Conservation (phyloP, 2,329 filamentous ascomycete genomes). For the Exophiala xenobiotica region DNA sequence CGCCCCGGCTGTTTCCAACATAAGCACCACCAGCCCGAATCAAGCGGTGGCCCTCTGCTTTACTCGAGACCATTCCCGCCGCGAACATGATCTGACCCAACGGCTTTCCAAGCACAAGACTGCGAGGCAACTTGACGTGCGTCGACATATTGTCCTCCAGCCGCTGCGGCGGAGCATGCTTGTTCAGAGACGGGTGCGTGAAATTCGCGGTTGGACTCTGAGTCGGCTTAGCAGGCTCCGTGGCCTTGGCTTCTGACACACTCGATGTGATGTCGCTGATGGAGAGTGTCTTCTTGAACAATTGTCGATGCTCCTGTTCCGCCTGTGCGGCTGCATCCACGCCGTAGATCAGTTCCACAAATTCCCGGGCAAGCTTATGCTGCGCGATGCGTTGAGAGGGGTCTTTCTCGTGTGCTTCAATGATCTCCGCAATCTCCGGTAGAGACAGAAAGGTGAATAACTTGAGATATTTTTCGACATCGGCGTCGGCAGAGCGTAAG, state of each 20-base stretch:
- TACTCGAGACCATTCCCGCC: conserved; percentile 53
- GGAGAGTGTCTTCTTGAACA: conserved; percentile 40
- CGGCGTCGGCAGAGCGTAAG: conserved; percentile 74
- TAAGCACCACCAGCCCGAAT: conserved; percentile 52
- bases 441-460: conserved; percentile 87
- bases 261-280: conserved; percentile 22
- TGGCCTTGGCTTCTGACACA: conserved; percentile 6
- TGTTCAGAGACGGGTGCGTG: conserved; percentile 34
- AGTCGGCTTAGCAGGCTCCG: background rate
- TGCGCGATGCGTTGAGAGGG: conserved; percentile 76
- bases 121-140: conserved; percentile 48
- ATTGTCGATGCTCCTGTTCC: conserved; percentile 54
- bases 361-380: conserved; percentile 77
- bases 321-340: conserved; percentile 61
- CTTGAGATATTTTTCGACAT: conserved; percentile 78
- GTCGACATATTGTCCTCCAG: conserved; percentile 40
- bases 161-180: conserved; percentile 40
- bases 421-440: conserved; percentile 63
- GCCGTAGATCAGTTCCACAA: conserved; percentile 78
- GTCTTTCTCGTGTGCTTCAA: conserved; percentile 66
- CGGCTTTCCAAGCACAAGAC: conserved; percentile 48
- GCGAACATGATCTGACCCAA: conserved; percentile 52
- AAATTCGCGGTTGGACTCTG: conserved; percentile 6
- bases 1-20: too few species aligned
- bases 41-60: conserved; percentile 52